Conservation (phyloP, 1,284 basidiomycete genomes). For the Marasmius oreades region DNA sequence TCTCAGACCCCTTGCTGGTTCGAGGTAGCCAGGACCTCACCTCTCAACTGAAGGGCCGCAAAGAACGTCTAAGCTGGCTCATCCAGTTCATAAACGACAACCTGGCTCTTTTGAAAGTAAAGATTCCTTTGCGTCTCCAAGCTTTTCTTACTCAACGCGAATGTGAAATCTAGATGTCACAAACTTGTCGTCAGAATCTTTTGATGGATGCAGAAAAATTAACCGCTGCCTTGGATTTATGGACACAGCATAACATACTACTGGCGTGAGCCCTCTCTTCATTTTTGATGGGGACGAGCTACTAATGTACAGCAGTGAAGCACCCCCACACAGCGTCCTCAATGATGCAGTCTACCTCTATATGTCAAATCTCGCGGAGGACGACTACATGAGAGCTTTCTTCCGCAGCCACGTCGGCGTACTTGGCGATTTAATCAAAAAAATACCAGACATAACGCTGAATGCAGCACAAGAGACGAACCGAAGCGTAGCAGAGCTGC, state of each 20-base stretch:
- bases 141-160: constrained; percentile 4
- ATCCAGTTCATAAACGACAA: constrained; percentile 89
- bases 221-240: constrained; percentile 79
- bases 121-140: constrained; percentile 5
- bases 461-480: constrained; percentile 37
- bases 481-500: constrained; percentile 38
- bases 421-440: constrained; percentile 53
- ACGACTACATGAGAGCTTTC: constrained; percentile 83
- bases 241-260: constrained; percentile 77
- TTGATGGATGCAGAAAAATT: constrained; percentile 89
- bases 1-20: constrained; percentile 68
- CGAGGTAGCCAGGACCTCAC: constrained; percentile 78
- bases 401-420: constrained; percentile 73
- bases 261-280: constrained; percentile 45
- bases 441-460: constrained; percentile 45
- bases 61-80: constrained; percentile 75
- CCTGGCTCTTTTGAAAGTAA: constrained; percentile 69
- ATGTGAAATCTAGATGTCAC: constrained; percentile 63
- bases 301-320: constrained; percentile 31
- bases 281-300: constrained; percentile 5
- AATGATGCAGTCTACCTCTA: constrained; percentile 63
- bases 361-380: constrained; percentile 55
- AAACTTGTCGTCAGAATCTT: constrained; percentile 71
- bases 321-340: constrained; percentile 53
- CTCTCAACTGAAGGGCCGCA: constrained; percentile 74